A percentile compares a stretch with the other conserved stretches of the same genome.
Conservation (phyloP, 768 basidiomycete species). For the Mycena rosella region DNA sequence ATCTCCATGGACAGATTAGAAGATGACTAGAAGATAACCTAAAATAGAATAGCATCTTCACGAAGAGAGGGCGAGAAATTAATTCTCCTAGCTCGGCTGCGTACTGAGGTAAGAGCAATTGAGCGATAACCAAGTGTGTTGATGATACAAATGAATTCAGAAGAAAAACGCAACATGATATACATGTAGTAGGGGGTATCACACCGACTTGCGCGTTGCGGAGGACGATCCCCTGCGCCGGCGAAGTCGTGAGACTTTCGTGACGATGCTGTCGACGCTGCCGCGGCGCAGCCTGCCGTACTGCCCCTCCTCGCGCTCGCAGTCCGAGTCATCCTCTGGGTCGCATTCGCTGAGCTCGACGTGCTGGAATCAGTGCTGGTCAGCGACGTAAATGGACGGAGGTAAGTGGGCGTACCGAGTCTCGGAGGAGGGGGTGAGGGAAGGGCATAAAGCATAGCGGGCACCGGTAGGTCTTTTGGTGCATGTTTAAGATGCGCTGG, state of each 20-base stretch:
- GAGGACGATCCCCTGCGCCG: not conserved
- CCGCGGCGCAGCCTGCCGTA: conserved; percentile 1
- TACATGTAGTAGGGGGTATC: too few species aligned
- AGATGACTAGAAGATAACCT: too few species aligned
- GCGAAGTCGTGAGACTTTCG: not conserved
- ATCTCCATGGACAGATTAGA: not conserved
- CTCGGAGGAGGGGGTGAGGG: conserved; percentile 30
- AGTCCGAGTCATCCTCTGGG: conserved; percentile 23
- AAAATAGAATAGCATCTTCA: too few species aligned
- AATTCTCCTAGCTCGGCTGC: too few species aligned
- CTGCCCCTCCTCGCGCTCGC: conserved; percentile 11
- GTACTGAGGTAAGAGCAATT: too few species aligned
- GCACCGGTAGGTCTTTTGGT: conserved; percentile 32
- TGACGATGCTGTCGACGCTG: conserved; percentile 14
- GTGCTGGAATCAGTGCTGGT: conserved; percentile 6
- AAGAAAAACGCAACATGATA: not conserved
- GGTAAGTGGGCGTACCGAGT: conserved; percentile 7
- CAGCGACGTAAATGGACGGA: not conserved
- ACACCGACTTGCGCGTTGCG: not conserved
- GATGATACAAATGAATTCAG: not conserved
- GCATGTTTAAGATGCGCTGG: conserved; percentile 26
- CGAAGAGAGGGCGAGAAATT: too few species aligned
- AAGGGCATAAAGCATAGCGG: conserved; percentile 30
- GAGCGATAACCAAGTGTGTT: too few species aligned
- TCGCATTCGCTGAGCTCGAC: conserved; percentile 25